These are phyloP conservation scores for Hylodesmum podocarpum DNA, from an alignment of 306 rosid species.

Conservation along the genomic window DNA sequence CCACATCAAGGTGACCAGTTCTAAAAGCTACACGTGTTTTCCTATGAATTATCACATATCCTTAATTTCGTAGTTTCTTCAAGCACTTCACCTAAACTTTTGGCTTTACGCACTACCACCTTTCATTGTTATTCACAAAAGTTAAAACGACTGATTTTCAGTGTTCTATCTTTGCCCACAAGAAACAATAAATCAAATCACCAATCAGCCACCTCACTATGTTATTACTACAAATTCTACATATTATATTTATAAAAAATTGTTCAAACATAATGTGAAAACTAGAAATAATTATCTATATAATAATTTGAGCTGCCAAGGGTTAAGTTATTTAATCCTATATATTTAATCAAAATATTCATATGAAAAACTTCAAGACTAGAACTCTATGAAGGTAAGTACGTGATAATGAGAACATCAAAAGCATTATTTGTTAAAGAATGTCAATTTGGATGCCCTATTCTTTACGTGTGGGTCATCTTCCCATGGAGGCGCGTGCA, in stretches of 20 bases:
- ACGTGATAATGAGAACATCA: background rate
- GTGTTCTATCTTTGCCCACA: slow-evolving; percentile 36
- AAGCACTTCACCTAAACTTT: slow-evolving; percentile 53
- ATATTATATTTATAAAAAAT: background rate
- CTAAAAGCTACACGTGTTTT: slow-evolving; percentile 42
- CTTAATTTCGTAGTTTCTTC: slow-evolving; percentile 37
- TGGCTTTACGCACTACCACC: slow-evolving; percentile 51
- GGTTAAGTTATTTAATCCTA: background rate
- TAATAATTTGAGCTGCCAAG: background rate
- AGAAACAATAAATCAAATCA: slow-evolving; percentile 31
- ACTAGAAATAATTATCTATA: too few species aligned
- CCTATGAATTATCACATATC: slow-evolving; percentile 10
- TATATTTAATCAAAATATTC: background rate
- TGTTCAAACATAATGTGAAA: too few species aligned
- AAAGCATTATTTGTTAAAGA: slow-evolving; percentile 18
- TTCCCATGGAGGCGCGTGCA: background rate
- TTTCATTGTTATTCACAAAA: slow-evolving; percentile 30
- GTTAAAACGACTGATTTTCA: slow-evolving; percentile 29
- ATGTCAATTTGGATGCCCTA: background rate
- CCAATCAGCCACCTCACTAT: background rate
- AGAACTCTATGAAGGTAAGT: background rate
- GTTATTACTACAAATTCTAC: background rate
- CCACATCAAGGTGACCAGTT: slow-evolving; percentile 30
- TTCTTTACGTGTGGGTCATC: slow-evolving; percentile 11
- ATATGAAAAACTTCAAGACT: background rate